Evolutionary conservation across 2,329 filamentous ascomycete genomes (phyloP).

Genomic region (Aspergillus sp.): DNA sequence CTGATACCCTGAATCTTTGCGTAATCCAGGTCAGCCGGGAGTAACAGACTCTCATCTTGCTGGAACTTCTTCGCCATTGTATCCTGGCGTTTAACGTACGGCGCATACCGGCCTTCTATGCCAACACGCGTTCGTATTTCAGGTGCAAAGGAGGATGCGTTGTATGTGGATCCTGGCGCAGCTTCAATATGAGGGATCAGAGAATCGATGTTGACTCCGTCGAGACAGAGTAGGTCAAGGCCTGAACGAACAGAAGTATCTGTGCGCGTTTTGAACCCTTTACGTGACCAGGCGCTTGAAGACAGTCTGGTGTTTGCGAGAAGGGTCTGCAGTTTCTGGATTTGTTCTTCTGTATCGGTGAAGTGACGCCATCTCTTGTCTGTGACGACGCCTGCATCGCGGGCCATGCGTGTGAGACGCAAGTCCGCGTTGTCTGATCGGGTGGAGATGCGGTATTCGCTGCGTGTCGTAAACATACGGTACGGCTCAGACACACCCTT

Average conservation of each 20-base stretch:
- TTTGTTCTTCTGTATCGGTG: constrained; percentile 59
- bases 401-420: constrained; percentile 75
- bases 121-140: constrained; percentile 65
- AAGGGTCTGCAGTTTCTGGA: constrained; percentile 59
- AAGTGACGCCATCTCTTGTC: constrained; percentile 73
- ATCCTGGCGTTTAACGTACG: constrained; percentile 73
- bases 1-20: constrained; percentile 67
- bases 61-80: constrained; percentile 62
- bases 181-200: constrained; percentile 52
- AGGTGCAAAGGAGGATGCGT: constrained; percentile 48
- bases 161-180: constrained; percentile 22
- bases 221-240: constrained; percentile 72
- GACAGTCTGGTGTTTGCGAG: constrained; percentile 58
- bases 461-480: constrained; percentile 94
- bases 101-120: constrained; percentile 81
- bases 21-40: constrained; percentile 77
- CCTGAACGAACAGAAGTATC: constrained; percentile 66
- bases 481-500: constrained; percentile 97
- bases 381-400: constrained; percentile 70
- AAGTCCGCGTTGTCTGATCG: constrained; percentile 92
- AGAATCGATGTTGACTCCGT: constrained; percentile 53
- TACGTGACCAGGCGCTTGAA: constrained; percentile 61
- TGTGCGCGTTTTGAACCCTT: constrained; percentile 64
- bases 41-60: constrained; percentile 67
- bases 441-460: constrained; percentile 89